phyloP scores from a whole-genome alignment of 345 rosid genomes.

The Chamaenerion angustifolium region DNA sequence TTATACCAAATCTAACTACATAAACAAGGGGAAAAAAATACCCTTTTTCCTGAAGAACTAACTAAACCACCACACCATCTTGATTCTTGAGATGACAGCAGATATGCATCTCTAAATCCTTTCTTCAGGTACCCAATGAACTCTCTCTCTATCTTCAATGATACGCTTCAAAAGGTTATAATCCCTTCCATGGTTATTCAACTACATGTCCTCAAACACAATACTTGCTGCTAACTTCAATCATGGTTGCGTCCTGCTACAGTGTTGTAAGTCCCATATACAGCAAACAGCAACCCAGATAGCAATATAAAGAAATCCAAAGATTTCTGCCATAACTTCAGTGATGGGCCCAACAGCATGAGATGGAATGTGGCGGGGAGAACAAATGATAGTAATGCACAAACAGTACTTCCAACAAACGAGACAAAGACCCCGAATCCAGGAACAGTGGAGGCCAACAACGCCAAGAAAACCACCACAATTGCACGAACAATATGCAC shows the following conservation, averaged over 20 bases:
- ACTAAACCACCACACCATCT: no score
- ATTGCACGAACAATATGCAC: constrained; percentile 35
- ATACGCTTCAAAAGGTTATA: no score
- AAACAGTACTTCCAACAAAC: constrained; percentile 63
- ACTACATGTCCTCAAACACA: no score
- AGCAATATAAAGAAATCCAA: constrained; percentile 45
- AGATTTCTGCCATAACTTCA: constrained; percentile 42
- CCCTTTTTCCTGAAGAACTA: no score
- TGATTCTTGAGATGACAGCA: no score
- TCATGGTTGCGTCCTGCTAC: constrained; percentile 20
- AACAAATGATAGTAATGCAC: constrained; percentile 71
- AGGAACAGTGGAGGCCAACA: constrained; percentile 55
- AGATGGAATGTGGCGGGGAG: constrained; percentile 74
- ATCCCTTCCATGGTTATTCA: constrained; percentile 11
- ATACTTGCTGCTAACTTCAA: neutral
- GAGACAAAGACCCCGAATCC: constrained; percentile 68
- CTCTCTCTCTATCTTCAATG: no score
- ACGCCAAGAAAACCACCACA: constrained; percentile 43
- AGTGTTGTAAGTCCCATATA: constrained; percentile 55
- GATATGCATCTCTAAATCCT: no score
- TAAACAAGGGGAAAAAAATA: no score
- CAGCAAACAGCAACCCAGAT: constrained; percentile 56
- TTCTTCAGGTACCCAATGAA: no score
- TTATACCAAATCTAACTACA: no score
- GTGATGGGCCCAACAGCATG: constrained; percentile 43